These are phyloP conservation scores for Phytopythium mirpurense DNA, from an alignment of 352 stramenopile species.

Conservation along the genomic window DNA sequence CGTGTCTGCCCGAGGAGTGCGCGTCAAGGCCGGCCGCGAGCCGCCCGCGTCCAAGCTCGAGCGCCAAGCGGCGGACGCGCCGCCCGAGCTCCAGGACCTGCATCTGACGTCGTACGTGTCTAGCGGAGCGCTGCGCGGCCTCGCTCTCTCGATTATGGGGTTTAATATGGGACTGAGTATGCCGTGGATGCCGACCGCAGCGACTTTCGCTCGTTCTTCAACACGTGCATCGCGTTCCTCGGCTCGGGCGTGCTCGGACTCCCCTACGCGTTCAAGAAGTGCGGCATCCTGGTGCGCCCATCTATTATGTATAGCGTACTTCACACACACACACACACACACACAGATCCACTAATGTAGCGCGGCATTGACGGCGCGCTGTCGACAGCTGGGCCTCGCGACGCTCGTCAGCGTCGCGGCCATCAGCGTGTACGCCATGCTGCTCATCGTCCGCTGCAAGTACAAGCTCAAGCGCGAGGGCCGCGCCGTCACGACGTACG, in stretches of 20 bases:
- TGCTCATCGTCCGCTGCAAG: conserved; percentile 76
- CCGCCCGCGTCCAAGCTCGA: conserved; percentile 12
- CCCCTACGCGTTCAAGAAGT: conserved; percentile 87
- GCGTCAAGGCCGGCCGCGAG: not conserved
- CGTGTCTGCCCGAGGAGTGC: not conserved
- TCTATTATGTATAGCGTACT: too few species aligned
- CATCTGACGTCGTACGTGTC: conserved; percentile 41
- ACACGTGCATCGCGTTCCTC: conserved; percentile 89
- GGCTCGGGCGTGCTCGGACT: conserved; percentile 88
- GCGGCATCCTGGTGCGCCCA: conserved; percentile 71
- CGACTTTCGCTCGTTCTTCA: conserved; percentile 62
- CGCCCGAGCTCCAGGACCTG: conserved; percentile 18
- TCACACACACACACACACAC: too few species aligned
- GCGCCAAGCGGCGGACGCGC: conserved; percentile 9
- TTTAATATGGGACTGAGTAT: too few species aligned
- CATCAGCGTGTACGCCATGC: conserved; percentile 68
- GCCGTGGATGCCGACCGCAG: too few species aligned
- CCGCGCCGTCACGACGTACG: conserved; percentile 62
- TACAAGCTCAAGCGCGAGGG: conserved; percentile 63
- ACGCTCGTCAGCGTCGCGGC: conserved; percentile 46
- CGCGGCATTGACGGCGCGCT: too few species aligned
- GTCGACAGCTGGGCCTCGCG: conserved; percentile 38
- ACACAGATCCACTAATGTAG: too few species aligned
- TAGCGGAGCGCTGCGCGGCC: not conserved
- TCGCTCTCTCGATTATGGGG: too few species aligned